Percentiles rank a stretch among this genome's conserved stretches.
Conservation (phyloP, 805 yeast species). For the Metschnikowia kunwiensis region DNA sequence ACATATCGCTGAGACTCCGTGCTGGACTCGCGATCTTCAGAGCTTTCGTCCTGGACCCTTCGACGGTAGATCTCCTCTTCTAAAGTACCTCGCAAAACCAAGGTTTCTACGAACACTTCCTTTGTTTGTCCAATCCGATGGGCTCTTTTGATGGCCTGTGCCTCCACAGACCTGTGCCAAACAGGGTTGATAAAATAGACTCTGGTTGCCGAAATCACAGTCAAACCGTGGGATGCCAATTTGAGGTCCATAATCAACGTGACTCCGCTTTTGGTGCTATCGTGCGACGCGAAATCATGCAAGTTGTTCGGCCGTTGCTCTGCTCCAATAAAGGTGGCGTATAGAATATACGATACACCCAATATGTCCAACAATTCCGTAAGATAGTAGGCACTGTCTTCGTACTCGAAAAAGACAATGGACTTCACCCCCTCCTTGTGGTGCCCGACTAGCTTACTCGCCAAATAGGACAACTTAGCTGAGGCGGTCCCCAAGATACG, state of each 20-base stretch:
- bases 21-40: conserved; percentile 11
- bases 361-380: conserved; percentile 61
- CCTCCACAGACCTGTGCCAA: conserved; percentile 67
- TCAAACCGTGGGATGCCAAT: conserved; percentile 67
- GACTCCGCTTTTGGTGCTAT: conserved; percentile 40
- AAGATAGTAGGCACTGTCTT: conserved; percentile 65
- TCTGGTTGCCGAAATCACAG: conserved; percentile 63
- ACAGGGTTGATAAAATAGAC: conserved; percentile 72
- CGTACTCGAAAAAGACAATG: conserved; percentile 66
- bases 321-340: conserved; percentile 57
- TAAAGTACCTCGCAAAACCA: conserved; percentile 57
- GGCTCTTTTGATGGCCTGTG: conserved; percentile 74
- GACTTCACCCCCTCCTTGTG: conserved; percentile 48
- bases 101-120: conserved; percentile 67
- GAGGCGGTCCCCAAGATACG: conserved; percentile 60
- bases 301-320: conserved; percentile 51
- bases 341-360: conserved; percentile 59
- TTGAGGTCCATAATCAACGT: conserved; percentile 64
- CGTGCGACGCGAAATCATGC: conserved; percentile 45
- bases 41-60: conserved; percentile 19
- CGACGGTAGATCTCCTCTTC: conserved; percentile 64
- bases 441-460: conserved; percentile 52
- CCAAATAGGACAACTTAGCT: conserved; percentile 58
- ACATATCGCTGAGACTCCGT: conserved; percentile 31
- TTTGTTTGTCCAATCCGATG: conserved; percentile 69